Evolutionary conservation across 1,139 yeast species (phyloP).

Genomic region (Kodamaea anthophila): DNA sequence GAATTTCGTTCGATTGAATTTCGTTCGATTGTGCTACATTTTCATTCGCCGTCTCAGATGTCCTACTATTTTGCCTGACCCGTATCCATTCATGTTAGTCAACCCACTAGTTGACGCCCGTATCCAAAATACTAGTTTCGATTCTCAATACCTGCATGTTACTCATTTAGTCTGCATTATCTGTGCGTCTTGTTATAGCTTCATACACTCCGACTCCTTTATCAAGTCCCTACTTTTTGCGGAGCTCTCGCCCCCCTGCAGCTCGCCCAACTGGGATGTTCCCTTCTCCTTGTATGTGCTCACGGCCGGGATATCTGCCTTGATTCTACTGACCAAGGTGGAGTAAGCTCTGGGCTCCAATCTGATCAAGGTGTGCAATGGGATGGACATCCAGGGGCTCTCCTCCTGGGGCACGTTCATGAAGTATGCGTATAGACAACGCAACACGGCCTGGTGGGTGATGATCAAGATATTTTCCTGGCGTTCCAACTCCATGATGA

Average conservation of each 20-base stretch:
- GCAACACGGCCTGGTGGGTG: constrained; percentile 94
- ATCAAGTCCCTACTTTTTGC: constrained; percentile 40
- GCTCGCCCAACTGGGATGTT: constrained; percentile 70
- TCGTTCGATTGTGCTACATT: no score
- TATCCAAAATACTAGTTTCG: no score
- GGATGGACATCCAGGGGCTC: constrained; percentile 98
- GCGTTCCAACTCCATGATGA: constrained; percentile 95
- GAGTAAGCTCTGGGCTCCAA: constrained; percentile 92
- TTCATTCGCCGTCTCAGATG: no score
- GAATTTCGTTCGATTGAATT: no score
- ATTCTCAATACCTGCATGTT: no score
- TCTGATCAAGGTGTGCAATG: constrained; percentile 88
- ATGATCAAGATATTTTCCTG: constrained; percentile 93
- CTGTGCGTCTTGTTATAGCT: no score
- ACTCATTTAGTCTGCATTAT: no score
- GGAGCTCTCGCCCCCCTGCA: constrained; percentile 18
- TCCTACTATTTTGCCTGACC: no score
- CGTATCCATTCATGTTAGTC: no score
- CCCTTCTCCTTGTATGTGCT: constrained; percentile 95
- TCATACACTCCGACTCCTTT: constrained; percentile 20
- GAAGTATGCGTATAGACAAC: constrained; percentile 95
- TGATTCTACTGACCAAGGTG: constrained; percentile 80
- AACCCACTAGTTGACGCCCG: no score
- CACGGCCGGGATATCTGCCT: constrained; percentile 96
- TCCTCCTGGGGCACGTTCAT: constrained; percentile 98